These are phyloP conservation scores for Moricandia moricandioides DNA, from an alignment of 345 rosid genomes.

Conservation along the genomic window DNA sequence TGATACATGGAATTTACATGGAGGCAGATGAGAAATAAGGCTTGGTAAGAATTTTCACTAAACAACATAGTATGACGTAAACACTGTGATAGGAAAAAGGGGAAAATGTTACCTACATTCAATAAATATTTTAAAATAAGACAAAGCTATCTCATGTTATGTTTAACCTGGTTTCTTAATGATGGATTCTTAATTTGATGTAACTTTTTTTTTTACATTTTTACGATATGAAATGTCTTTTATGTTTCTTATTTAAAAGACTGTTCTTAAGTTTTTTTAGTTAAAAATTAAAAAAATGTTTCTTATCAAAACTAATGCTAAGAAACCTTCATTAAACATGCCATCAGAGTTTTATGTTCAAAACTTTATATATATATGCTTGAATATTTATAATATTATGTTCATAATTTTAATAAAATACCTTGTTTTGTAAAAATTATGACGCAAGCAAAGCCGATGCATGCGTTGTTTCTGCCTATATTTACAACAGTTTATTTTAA, in stretches of 20 bases:
- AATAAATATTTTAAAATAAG: constrained; percentile 9
- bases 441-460: neutral
- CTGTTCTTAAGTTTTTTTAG: too few species aligned
- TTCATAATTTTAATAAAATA: neutral
- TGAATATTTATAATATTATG: neutral
- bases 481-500: neutral
- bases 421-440: neutral
- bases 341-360: neutral
- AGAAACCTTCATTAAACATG: too few species aligned
- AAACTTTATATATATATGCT: neutral
- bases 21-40: neutral
- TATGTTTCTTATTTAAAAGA: too few species aligned
- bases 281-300: too few species aligned
- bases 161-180: too few species aligned
- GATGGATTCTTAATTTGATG: too few species aligned
- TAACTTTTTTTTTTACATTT: too few species aligned
- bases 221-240: too few species aligned
- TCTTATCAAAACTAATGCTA: too few species aligned
- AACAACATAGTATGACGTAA: constrained; percentile 24
- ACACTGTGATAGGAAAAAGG: constrained; percentile 18
- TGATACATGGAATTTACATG: neutral
- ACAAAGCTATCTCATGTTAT: too few species aligned
- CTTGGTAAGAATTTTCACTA: neutral
- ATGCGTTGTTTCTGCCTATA: neutral
- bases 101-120: neutral